These are phyloP conservation scores for Nemania bipapillata DNA, from an alignment of 2,329 filamentous ascomycete species.

Conservation along the genomic window DNA sequence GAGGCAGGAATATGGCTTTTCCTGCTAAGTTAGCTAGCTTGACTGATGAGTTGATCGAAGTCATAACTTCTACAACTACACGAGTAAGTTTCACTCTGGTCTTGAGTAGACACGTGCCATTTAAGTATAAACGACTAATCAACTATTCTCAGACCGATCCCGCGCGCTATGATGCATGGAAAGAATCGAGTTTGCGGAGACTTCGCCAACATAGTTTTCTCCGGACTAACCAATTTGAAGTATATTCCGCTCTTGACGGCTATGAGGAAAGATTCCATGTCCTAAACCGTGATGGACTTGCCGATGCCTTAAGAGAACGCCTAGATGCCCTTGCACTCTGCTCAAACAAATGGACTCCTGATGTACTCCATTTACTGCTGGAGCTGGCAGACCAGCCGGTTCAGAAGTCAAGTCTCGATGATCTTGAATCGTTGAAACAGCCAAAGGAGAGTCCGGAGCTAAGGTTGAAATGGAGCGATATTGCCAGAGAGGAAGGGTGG, in stretches of 20 bases:
- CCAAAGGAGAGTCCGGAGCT: constrained; percentile 58
- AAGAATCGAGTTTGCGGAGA: constrained; percentile 62
- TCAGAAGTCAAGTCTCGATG: constrained; percentile 72
- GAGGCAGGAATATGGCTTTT: constrained; percentile 70
- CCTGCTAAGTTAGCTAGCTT: constrained; percentile 71
- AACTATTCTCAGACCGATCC: constrained; percentile 48
- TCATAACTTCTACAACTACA: constrained; percentile 66
- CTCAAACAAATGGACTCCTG: constrained; percentile 76
- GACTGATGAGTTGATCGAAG: constrained; percentile 75
- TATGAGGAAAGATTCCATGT: constrained; percentile 89
- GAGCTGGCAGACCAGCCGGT: constrained; percentile 84
- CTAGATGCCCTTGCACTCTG: constrained; percentile 67
- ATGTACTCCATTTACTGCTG: constrained; percentile 80
- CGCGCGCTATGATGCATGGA: constrained; percentile 56
- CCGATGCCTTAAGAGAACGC: constrained; percentile 72
- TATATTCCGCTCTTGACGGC: constrained; percentile 72
- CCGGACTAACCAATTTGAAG: constrained; percentile 80
- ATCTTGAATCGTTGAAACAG: constrained; percentile 66
- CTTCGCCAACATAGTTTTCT: constrained; percentile 67
- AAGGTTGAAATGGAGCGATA: constrained; percentile 79
- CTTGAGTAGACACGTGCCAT: neutral
- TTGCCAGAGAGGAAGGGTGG: constrained; percentile 80
- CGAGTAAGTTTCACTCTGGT: constrained; percentile 58
- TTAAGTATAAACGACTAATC: constrained; percentile 11
- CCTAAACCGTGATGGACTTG: constrained; percentile 80